Evolutionary conservation across 192 early-diverging fungal species (phyloP).

Genomic region (Chytriomyces hyalinus): DNA sequence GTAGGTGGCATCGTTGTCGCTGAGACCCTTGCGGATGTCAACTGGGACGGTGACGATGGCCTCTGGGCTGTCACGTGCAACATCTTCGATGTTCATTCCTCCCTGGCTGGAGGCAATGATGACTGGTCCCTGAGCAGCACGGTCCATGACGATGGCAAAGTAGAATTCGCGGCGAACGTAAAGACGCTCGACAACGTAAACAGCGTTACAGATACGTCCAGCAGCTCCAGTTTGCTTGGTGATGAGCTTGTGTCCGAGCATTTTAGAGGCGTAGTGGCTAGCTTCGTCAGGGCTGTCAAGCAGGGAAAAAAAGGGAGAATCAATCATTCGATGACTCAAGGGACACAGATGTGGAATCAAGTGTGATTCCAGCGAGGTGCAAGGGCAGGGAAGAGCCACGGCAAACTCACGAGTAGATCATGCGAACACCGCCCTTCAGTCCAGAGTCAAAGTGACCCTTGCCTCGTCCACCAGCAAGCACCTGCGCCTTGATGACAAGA

Average conservation of each 20-base stretch:
- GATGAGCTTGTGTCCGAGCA: conserved; percentile 96
- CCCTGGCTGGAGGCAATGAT: conserved; percentile 95
- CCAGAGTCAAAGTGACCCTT: conserved; percentile 97
- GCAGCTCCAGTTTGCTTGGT: conserved; percentile 97
- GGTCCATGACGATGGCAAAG: conserved; percentile 98
- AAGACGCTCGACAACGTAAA: conserved; percentile 94
- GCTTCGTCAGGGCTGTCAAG: conserved; percentile 78
- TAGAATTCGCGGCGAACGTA: conserved; percentile 97
- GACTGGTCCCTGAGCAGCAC: conserved; percentile 89
- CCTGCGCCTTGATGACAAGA: conserved; percentile 74
- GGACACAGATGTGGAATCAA: neutral
- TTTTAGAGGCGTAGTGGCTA: conserved; percentile 83
- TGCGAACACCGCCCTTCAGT: conserved; percentile 92
- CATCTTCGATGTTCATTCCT: conserved; percentile 96
- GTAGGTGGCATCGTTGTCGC: conserved; percentile 70
- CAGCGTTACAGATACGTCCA: conserved; percentile 91
- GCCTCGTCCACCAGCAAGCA: conserved; percentile 96
- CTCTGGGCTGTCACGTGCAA: conserved; percentile 92
- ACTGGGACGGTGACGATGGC: conserved; percentile 91
- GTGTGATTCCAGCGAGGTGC: neutral
- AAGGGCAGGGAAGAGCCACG: neutral
- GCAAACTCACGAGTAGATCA: conserved; percentile 80
- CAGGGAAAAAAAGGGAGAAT: neutral
- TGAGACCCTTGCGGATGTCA: conserved; percentile 85
- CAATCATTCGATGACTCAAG: too few species aligned